Conservation (phyloP, 805 yeast genomes). For the Candida mattraensis region DNA sequence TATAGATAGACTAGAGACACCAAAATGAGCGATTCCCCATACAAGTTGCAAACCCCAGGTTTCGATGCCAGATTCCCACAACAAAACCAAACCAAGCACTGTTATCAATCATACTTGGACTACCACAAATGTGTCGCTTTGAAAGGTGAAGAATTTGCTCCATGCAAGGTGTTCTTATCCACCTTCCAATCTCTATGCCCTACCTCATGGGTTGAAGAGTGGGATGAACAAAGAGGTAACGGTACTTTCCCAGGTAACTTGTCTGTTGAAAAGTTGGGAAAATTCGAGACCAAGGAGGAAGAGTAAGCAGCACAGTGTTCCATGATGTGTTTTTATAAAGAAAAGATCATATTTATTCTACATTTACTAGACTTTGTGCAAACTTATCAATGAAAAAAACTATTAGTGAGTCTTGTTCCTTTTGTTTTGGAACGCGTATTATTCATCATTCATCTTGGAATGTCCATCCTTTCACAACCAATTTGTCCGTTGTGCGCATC, state of each 20-base stretch:
- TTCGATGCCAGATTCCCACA: slow-evolving; percentile 95
- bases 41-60: slow-evolving; percentile 62
- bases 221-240: slow-evolving; percentile 79
- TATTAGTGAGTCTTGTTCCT: no score
- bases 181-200: slow-evolving; percentile 89
- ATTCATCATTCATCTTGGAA: not conserved
- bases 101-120: slow-evolving; percentile 97
- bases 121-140: slow-evolving; percentile 96
- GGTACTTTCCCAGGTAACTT: slow-evolving; percentile 43
- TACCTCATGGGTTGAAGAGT: slow-evolving; percentile 76
- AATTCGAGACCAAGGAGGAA: slow-evolving; percentile 8
- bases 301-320: slow-evolving; percentile 5
- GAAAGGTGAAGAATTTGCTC: slow-evolving; percentile 98
- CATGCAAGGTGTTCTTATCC: slow-evolving; percentile 92
- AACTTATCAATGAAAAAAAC: no score
- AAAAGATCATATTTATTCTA: no score
- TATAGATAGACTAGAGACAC: no score
- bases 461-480: slow-evolving; percentile 6
- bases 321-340: no score
- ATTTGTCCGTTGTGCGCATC: slow-evolving; percentile 3
- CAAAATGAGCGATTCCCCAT: slow-evolving; percentile 35
- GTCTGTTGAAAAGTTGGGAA: slow-evolving; percentile 34
- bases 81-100: slow-evolving; percentile 97
- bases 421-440: no score
- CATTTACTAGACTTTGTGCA: no score